Base-by-base conservation (phyloP, 768 basidiomycete genomes). In the Phanerochaete carnosa region DNA sequence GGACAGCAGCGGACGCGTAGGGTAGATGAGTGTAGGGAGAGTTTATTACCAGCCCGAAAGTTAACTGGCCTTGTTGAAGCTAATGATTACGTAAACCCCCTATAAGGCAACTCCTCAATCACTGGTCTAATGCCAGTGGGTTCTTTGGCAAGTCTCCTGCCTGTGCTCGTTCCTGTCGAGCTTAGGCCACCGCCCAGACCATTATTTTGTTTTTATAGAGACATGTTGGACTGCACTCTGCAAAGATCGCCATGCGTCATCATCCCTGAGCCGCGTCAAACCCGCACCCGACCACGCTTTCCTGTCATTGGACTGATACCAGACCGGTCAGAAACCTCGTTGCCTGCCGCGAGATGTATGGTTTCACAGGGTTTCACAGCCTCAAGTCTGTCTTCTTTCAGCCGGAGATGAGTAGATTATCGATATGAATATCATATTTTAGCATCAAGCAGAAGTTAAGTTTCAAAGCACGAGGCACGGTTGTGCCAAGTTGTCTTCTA, bases 1-100 rank as follows among this genome's bases (percentile, higher is more conserved):
- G 49, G 50, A 32, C 46, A 47, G 19, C 43, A 49, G n/a, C 47
- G 52, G 43, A 77, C 85, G 61, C 64, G 64, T 65, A 52, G 53
- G 46, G 63, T 9, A 55, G 59, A 53, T 32, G 29, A 62, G 43
- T 29, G 58, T 49, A 45, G 56, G 28, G 35, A 28, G 54, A 15
- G 54, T 55, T 55, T 55, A 35, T 52, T 32, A 55, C 54, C 23
- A 55, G 28, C 54, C 22, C 54, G 54, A 55, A 55, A 55, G 54
- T 55, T 55, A 55, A 55, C 35, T 26, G 39, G 54, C 2, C 54
- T 55, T 23, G 33, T 39, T 37, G 32, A 55, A 55, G 33, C 54
- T 43, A 55, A 55, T 43, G 54, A 37, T 55, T 55, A 55, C 25
- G 54, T 55, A 55, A 55, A 33, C 54, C n/a, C 54, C 33, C 33